Conservation (phyloP, 2,329 filamentous ascomycete genomes). For the Phyllosticta paracitricarpa region DNA sequence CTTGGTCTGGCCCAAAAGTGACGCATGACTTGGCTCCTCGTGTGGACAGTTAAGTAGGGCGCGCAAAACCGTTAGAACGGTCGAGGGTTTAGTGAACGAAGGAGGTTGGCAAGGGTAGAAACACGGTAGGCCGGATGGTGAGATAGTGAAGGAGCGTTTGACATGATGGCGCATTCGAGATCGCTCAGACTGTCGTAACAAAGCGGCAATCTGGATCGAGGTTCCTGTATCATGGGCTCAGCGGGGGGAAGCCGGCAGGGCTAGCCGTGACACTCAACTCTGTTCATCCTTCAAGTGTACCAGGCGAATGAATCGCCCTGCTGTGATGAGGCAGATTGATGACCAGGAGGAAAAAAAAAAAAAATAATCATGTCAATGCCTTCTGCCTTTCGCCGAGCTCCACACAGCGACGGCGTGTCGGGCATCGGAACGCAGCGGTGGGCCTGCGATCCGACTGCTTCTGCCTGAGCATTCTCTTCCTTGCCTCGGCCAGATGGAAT, state of each 20-base stretch:
- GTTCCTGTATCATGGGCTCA: not conserved
- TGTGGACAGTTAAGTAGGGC: not conserved
- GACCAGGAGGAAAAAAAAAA: not conserved
- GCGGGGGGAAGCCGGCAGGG: not conserved
- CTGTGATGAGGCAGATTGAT: not conserved
- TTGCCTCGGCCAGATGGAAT: not conserved
- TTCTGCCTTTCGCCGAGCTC: not conserved
- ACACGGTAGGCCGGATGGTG: not conserved
- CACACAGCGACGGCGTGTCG: not conserved
- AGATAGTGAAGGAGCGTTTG: not conserved
- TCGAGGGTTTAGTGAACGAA: not conserved
- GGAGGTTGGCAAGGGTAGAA: not conserved
- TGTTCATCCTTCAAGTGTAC: not conserved
- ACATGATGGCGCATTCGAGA: not conserved
- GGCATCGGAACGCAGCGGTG: not conserved
- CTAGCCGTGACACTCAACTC: not conserved
- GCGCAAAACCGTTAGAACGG: not conserved
- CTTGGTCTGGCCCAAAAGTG: not conserved
- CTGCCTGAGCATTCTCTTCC: not conserved
- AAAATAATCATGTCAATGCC: not conserved
- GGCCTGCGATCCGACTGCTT: not conserved
- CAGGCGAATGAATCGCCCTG: not conserved
- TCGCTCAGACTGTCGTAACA: not conserved
- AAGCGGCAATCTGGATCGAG: not conserved
- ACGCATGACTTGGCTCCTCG: not conserved